These are phyloP conservation scores for Fusarium nelsonii DNA, from an alignment of 2,329 filamentous ascomycete species.

Conservation along the genomic window DNA sequence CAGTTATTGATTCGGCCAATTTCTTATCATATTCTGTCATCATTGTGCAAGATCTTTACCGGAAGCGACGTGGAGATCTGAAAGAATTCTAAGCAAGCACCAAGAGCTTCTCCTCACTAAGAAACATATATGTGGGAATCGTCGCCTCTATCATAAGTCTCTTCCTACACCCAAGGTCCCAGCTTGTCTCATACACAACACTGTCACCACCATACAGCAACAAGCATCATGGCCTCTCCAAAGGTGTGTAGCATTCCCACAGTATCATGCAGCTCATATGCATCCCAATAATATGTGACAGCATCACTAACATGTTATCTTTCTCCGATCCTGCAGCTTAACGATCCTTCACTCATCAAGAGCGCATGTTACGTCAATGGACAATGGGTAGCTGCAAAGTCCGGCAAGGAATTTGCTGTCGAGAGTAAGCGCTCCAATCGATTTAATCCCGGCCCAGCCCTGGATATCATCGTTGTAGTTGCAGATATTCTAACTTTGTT, in stretches of 20 bases:
- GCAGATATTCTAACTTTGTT: constrained; percentile 23
- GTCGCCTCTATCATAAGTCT: constrained; percentile 13
- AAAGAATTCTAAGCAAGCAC: constrained; percentile 24
- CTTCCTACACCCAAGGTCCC: constrained; percentile 13
- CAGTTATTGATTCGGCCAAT: constrained; percentile 27
- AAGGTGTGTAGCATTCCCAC: constrained; percentile 38
- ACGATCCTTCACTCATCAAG: constrained; percentile 76
- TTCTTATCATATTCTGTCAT: constrained; percentile 29
- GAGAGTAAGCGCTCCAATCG: constrained; percentile 59
- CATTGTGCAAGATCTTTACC: constrained; percentile 27
- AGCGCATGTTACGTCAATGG: constrained; percentile 80
- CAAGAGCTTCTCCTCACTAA: neutral
- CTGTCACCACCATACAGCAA: neutral
- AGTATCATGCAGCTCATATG: constrained; percentile 10
- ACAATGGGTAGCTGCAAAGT: constrained; percentile 78
- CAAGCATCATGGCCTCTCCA: constrained; percentile 37
- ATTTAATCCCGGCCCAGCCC: neutral
- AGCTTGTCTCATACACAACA: constrained; percentile 11
- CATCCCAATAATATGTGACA: constrained; percentile 13
- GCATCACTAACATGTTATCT: constrained; percentile 26
- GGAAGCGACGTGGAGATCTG: constrained; percentile 28
- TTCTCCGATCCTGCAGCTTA: constrained; percentile 58
- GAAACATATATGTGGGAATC: constrained; percentile 10
- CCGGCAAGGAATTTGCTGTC: constrained; percentile 80
- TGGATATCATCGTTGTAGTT: neutral